Evolutionary conservation across 2,329 filamentous ascomycete species (phyloP), one percentile per base, ranked within the genome.

Genomic region (Monosporascus sp.): DNA sequence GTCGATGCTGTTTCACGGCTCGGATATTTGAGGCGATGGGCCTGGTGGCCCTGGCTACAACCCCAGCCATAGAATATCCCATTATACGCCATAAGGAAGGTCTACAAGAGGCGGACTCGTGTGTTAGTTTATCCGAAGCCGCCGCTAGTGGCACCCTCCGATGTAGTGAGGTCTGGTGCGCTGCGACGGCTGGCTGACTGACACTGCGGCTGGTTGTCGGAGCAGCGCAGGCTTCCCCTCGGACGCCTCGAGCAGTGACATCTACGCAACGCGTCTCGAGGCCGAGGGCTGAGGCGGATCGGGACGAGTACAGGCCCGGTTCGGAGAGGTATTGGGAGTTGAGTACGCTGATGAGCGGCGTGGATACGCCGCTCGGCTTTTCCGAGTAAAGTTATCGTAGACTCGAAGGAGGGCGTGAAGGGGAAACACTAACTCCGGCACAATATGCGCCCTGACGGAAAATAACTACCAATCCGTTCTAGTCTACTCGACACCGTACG

Each of bases 261-360:
- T 66, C 45, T 60, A 66, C 24, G 58, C 64, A 1, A 66, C 62
- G 8, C 49, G 34, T 19, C 54, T 66, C 5, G 63, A 66, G 49
- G 61, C 58, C 16, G 58, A 62, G 44, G 57, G 54, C 58, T 11
- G 58, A 62, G 44, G 57, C 53, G 9, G 59, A 65, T 36, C 55
- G 22, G 20, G 60, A 58, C 53, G 55, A 53, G 7, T 54, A 51
- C 7, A 55, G 64, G 9, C 62, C 61, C 0, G 60, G 50, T 27
- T 41, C 65, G 20, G 56, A 62, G 40, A 56, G 54, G 41, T 66
- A 66, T 24, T 66, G 63, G 64, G 58, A 65, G 47, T 59, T 65
- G n/a, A 56, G 63, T 38, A 60, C 59, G n/a, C 49, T 66, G 49
- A 62, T 63, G 17, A 66, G 63, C 38, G 64, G 63, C 3, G 66